Evolutionary conservation across 192 early-diverging fungal species (phyloP), one percentile per base, ranked within the genome.

Genomic region (Kappamyces sp.): DNA sequence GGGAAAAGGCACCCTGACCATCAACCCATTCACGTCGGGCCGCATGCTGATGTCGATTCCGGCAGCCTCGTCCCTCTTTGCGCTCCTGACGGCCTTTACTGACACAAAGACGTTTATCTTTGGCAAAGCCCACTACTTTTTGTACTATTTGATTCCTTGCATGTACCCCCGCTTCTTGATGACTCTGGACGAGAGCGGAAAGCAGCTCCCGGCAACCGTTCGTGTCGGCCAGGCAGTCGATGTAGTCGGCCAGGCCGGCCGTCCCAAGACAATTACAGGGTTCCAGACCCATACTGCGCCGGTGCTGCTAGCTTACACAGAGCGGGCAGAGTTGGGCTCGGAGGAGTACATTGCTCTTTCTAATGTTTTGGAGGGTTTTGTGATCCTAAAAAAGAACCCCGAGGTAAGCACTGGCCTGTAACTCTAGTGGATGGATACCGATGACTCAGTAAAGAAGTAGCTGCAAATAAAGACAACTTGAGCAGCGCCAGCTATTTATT

Each of bases 191-290:
- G 91, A 91, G 73, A 74, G 88, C 40, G 73, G 94, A n/a, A 85
- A 94, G 63, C 79, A 66, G 38, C 60, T 94, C 47, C 75, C 86
- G 10, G 89, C 88, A 40, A 88, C 87, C 40, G 94, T 95, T 36
- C 94, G 95, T 60, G 97, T 99, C 5, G 97, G 97, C 40, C 93
- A 98, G 62, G 95, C 97, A 31, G 95, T 99, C n/a, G 97, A 99
- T 75, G 90, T 91, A 0, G 97, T 99, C 23, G 97, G 97, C 38
- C 94, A 99, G 71, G 97, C 95, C 1, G 97, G 97, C 23, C 76
- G 90, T 54, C 95, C 94, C 58, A 99, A 99, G 76, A 97, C 94
- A 1, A 98, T 99, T 66, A 98, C 94, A 3, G 97, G 97, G 23
- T 99, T 98, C 87, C 94, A 98, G 73, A 92, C 95, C 42, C 93